These are phyloP conservation scores for Erythrophleum ivorense DNA, from an alignment of 331 rosid genomes.

Conservation along the genomic window DNA sequence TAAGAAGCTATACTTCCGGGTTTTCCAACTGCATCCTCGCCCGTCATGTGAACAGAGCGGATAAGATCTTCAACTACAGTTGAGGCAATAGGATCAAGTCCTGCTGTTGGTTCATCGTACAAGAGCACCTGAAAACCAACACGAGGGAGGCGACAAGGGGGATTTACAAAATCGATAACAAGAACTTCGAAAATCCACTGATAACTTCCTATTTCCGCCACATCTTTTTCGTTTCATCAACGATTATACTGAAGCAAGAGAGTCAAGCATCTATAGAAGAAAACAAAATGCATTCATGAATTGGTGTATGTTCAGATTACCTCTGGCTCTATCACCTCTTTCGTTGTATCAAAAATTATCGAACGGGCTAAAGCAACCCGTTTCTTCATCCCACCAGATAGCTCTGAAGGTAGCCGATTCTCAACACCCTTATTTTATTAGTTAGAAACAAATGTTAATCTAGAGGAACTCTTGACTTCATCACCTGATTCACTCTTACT, in stretches of 20 bases:
- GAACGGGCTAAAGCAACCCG: slow-evolving; percentile 97
- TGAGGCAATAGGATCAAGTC: slow-evolving; percentile 98
- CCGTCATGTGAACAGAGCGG: slow-evolving; percentile 87
- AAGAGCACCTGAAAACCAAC: slow-evolving; percentile 92
- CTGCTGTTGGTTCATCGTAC: slow-evolving; percentile 97
- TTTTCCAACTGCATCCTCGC: slow-evolving; percentile 61
- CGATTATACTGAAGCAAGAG: no score
- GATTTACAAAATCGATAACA: slow-evolving; percentile 31
- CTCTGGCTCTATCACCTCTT: slow-evolving; percentile 84
- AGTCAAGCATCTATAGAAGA: no score
- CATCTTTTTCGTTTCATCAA: no score
- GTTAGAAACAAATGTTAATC: no score
- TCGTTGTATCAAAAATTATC: slow-evolving; percentile 74
- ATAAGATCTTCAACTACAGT: slow-evolving; percentile 97
- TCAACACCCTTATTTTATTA: slow-evolving; percentile 98
- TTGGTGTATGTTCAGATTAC: no score
- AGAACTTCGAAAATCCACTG: no score
- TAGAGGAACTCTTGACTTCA: no score
- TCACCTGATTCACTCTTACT: no score
- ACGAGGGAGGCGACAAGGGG: no score
- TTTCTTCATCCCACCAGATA: slow-evolving; percentile 98
- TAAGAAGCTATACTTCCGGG: slow-evolving; percentile 89
- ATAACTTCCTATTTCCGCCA: no score
- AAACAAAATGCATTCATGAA: no score
- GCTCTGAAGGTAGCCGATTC: slow-evolving; percentile 87